Evolutionary conservation across 345 rosid species (phyloP).

Genomic region (Syzygium grande): DNA sequence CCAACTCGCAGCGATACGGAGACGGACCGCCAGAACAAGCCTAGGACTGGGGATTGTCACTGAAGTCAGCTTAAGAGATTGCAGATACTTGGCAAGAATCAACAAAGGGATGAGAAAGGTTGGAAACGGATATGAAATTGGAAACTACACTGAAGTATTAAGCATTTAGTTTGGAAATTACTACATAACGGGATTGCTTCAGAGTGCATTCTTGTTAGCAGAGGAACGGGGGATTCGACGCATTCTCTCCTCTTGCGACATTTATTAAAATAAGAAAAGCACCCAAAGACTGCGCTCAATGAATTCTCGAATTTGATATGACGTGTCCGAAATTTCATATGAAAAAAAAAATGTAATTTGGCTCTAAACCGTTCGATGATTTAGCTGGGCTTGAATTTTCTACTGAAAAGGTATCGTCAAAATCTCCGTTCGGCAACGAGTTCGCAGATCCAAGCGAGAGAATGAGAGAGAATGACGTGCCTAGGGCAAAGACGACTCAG

Average conservation of each 20-base stretch:
- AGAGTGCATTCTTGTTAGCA: not conserved
- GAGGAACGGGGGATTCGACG: not conserved
- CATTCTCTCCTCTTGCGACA: no score
- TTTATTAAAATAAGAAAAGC: no score
- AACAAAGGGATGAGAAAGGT: not conserved
- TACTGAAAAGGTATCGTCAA: not conserved
- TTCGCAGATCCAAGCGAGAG: not conserved
- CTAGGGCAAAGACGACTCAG: constrained; percentile 77
- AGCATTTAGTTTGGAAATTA: not conserved
- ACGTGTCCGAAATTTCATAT: no score
- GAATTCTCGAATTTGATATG: no score
- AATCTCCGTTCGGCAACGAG: not conserved
- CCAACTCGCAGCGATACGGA: rapidly evolving
- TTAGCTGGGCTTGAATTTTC: no score
- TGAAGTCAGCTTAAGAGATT: not conserved
- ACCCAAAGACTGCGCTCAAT: no score
- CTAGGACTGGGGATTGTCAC: not conserved
- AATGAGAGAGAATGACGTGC: constrained; percentile 8
- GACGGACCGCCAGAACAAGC: not conserved
- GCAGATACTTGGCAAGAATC: not conserved
- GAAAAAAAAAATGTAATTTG: no score
- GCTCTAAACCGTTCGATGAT: no score
- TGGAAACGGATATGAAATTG: not conserved
- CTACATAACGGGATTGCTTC: not conserved
- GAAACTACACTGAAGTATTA: not conserved